Percentiles rank a stretch among this genome's conserved stretches.
Evolutionary conservation across 306 rosid species (phyloP).

Genomic region (Heteromeles arbutifolia): DNA sequence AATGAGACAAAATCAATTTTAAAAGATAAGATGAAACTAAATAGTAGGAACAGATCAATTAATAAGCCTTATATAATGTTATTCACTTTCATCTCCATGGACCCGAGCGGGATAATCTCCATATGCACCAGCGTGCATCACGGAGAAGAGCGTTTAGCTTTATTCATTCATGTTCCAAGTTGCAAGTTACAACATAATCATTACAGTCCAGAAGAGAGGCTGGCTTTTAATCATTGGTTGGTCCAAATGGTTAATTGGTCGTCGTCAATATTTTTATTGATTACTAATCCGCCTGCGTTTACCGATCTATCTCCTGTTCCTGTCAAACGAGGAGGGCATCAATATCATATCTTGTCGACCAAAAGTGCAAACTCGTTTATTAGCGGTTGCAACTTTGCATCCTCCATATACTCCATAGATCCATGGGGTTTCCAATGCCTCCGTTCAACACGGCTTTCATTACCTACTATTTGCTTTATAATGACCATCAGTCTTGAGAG

Average conservation of each 20-base stretch:
- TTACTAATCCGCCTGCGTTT: not conserved
- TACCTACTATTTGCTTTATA: not conserved
- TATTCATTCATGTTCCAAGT: not conserved
- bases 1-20: too few species aligned
- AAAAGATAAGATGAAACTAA: too few species aligned
- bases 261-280: not conserved
- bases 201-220: not conserved
- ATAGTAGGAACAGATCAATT: too few species aligned
- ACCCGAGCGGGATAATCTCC: not conserved
- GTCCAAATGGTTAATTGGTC: not conserved
- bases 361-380: constrained; percentile 3
- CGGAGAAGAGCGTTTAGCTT: not conserved
- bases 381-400: not conserved
- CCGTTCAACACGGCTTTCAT: not conserved
- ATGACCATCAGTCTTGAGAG: too few species aligned
- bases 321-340: not conserved
- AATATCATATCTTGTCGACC: not conserved
- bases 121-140: not conserved
- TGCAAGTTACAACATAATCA: not conserved
- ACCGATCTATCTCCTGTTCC: not conserved
- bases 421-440: not conserved
- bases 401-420: not conserved
- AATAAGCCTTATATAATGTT: not conserved
- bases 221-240: constrained; percentile 3
- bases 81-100: not conserved